Percentiles rank a stretch among this genome's conserved stretches.
Evolutionary conservation across 192 early-diverging fungal species (phyloP).

Genomic region (Rhizophlyctis rosea): DNA sequence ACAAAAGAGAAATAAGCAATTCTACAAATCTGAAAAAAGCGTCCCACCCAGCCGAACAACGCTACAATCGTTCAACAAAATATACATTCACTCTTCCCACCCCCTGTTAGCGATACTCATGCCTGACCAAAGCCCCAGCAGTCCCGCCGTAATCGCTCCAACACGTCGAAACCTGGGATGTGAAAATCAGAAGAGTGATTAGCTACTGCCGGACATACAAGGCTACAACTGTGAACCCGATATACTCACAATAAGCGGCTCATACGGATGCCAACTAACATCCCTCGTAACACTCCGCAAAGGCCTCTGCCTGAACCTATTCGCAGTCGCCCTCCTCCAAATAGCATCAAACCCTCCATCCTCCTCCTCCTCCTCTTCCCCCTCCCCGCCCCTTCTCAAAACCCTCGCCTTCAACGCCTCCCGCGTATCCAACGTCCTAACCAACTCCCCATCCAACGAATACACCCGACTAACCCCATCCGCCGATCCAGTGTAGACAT

Average conservation of each 20-base stretch:
- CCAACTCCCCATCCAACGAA: slow-evolving; percentile 10
- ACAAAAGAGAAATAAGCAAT: too few species aligned
- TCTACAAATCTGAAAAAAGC: too few species aligned
- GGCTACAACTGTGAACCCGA: not conserved
- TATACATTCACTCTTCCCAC: too few species aligned
- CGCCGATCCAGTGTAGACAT: slow-evolving; percentile 60
- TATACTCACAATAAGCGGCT: slow-evolving; percentile 23
- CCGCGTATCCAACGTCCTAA: slow-evolving; percentile 6
- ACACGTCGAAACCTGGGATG: slow-evolving; percentile 24
- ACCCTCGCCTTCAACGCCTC: not conserved
- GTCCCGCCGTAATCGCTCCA: slow-evolving; percentile 16
- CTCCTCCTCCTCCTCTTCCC: slow-evolving; percentile 4
- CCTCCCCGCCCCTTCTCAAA: not conserved
- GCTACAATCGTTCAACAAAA: too few species aligned
- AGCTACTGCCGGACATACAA: not conserved
- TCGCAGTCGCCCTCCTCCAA: not conserved
- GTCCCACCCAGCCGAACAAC: too few species aligned
- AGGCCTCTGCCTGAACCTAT: not conserved
- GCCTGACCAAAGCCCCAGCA: slow-evolving; percentile 8
- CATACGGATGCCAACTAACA: slow-evolving; percentile 33
- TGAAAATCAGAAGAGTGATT: not conserved
- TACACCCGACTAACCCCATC: slow-evolving; percentile 56
- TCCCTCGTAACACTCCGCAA: slow-evolving; percentile 27
- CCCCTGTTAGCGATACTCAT: too few species aligned
- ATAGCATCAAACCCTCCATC: not conserved